These are phyloP conservation scores for Colletotrichum tanaceti DNA, from an alignment of 2,329 filamentous ascomycete species.

Conservation along the genomic window DNA sequence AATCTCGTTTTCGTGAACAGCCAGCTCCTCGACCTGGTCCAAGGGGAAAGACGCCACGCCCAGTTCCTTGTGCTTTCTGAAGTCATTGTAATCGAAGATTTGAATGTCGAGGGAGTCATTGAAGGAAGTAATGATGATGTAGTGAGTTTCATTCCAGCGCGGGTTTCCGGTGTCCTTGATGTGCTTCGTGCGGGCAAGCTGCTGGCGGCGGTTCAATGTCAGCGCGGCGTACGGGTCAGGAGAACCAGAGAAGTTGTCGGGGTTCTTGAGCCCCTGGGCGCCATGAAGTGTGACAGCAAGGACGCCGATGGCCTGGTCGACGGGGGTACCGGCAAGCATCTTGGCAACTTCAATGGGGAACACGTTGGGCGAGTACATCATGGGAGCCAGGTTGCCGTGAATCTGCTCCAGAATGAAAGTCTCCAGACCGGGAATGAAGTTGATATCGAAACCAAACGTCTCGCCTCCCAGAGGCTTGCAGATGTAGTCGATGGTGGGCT, in stretches of 20 bases:
- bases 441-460: constrained; percentile 96
- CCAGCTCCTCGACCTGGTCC: constrained; percentile 81
- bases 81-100: constrained; percentile 93
- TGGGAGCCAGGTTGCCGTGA: constrained; percentile 90
- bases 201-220: constrained; percentile 83
- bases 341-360: constrained; percentile 99
- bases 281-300: constrained; percentile 91
- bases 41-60: constrained; percentile 87
- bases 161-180: constrained; percentile 87
- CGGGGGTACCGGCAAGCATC: constrained; percentile 92
- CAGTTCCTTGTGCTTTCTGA: constrained; percentile 95
- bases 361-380: constrained; percentile 98
- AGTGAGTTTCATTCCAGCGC: constrained; percentile 96
- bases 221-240: constrained; percentile 90
- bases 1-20: constrained; percentile 84
- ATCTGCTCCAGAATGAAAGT: constrained; percentile 96
- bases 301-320: constrained; percentile 96
- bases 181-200: constrained; percentile 89
- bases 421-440: constrained; percentile 96
- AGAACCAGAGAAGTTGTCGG: constrained; percentile 91
- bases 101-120: constrained; percentile 87
- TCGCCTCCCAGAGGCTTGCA: constrained; percentile 98
- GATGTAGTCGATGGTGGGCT: constrained; percentile 92
- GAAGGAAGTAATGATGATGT: constrained; percentile 92
- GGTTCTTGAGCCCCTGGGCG: constrained; percentile 92